Evolutionary conservation across 371 early-diverging fungal species (phyloP), one percentile per base, ranked within the genome.

Genomic region (Parasitella parasitica): DNA sequence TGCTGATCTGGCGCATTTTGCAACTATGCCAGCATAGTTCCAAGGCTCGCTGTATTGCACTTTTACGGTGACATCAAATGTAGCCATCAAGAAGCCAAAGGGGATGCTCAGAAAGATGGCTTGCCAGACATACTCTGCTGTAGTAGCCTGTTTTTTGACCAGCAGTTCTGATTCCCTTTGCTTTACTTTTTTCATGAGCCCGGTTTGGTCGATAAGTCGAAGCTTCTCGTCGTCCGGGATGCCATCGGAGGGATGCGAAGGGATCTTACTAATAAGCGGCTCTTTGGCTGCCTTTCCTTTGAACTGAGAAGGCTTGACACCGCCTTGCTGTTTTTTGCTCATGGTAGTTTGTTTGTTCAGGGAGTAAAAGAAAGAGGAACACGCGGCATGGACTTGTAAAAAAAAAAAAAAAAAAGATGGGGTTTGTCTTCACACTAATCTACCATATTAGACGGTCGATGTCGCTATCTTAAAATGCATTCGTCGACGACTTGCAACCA

Each of bases 31-130:
- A 12, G 39, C 20, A 46, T 69, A 75, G 37, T 68, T 65, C 75
- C 84, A 86, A 13, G 75, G 73, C 58, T 86, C 86, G 22, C 73
- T 76, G 41, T 73, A 86, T 61, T 86, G 86, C 3, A 84, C 76
- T 41, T 81, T 83, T 16, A 86, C 86, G 3, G 81, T 76, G 35
- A 86, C 73, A 49, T 86, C 84, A 71, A 86, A 84, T 20, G 83
- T 76, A 13, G 78, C 79, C 52, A 86, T 66, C 12, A 86, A 64
- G 43, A 82, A 75, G 1, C 77, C 77, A 67, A 83, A 84, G 1
- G 86, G 86, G 54, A 86, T 77, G 28, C 75, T 74, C 32, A 83
- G 53, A 57, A 84, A 84, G 16, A 86, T 66, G 34, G 84, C 86
- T 51, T 83, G 83, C 75, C 82, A 80, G 18, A 83, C 57, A 57